Evolutionary conservation across 106 monocot genomes (phyloP), one percentile per base, ranked within the genome.

Genomic region (Dioscorea zingiberensis): DNA sequence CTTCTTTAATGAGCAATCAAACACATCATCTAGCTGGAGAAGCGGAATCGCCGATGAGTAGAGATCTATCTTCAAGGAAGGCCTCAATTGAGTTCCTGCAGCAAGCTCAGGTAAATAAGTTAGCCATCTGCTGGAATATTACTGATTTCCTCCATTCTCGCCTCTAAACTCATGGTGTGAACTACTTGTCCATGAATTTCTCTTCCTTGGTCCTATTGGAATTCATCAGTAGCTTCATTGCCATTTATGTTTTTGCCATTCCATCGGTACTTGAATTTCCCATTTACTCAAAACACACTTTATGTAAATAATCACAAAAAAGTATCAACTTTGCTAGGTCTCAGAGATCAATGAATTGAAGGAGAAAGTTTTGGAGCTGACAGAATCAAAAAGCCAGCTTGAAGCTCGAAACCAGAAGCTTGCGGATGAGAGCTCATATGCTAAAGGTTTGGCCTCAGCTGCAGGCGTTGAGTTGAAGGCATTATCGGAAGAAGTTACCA

Each of bases 391-490:
- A 64, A 21, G 19, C 45, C 81, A 88, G 19, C 78, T 97, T 16
- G 95, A 97, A 79, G 60, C 60, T 0, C 76, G 73, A 56, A 97
- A 97, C 71, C 83, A 91, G 65, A 97, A 88, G 57, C 64, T 97
- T 13, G 75, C 62, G 1, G 95, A 97, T 49, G 95, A 97, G 77
- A 81, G 91, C 46, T 58, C 83, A 54, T 97, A 97, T 67, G 95
- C 95, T 11, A 97, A 91, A 81, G 91, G 91, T 0, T 63, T 97
- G 47, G 95, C 95, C 22, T 85, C 95, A 56, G 95, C 95, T 57
- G 95, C 95, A 8, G 91, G 91, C 11, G 85, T 91, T 25, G 91
- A 97, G 70, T 48, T 97, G 59, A 97, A 88, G 59, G 95, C 91
- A 23, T 71, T 97, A 45, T 91, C 95, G 1, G 95, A 91, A 78